Percentiles rank a stretch among this genome's conserved stretches.
Conservation (phyloP, 177 flowering plant species). For the Vitis hybrid region DNA sequence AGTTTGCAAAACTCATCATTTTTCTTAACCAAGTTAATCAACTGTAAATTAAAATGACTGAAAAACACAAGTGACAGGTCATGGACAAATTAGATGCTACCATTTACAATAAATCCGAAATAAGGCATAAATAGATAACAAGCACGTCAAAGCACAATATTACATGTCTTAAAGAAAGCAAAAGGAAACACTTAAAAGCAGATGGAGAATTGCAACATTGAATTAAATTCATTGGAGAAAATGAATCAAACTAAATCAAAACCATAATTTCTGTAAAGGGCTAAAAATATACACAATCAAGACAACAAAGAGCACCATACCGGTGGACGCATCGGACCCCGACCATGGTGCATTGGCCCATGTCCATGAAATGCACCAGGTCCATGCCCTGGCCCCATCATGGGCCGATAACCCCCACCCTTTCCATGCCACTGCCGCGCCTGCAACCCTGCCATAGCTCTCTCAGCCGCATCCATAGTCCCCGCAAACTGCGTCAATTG, state of each 20-base stretch:
- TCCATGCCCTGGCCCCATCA: conserved; percentile 3
- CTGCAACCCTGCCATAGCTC: conserved; percentile 13
- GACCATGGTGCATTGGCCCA: conserved; percentile 8
- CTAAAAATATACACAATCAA: not conserved
- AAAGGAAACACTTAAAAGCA: too few species aligned
- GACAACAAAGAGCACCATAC: conserved; percentile 7
- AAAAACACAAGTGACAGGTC: too few species aligned
- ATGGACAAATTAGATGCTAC: too few species aligned
- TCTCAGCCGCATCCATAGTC: conserved; percentile 15
- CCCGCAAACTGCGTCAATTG: conserved; percentile 23
- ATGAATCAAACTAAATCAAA: not conserved
- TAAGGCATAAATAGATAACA: too few species aligned
- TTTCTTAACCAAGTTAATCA: too few species aligned
- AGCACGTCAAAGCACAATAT: too few species aligned
- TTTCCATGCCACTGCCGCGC: conserved; percentile 6
- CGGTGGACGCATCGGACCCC: conserved; percentile 5
- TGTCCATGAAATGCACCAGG: not conserved
- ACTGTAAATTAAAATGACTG: too few species aligned
- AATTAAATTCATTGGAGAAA: not conserved
- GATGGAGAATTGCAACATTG: too few species aligned
- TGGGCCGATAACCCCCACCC: conserved; percentile 10
- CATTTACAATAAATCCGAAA: too few species aligned
- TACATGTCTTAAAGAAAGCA: too few species aligned
- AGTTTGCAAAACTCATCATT: too few species aligned
- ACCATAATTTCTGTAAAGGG: not conserved